Percentiles rank a stretch among this genome's conserved stretches.
These are phyloP conservation scores for Didymella keratinophila DNA, from an alignment of 2,329 filamentous ascomycete species.

Conservation along the genomic window DNA sequence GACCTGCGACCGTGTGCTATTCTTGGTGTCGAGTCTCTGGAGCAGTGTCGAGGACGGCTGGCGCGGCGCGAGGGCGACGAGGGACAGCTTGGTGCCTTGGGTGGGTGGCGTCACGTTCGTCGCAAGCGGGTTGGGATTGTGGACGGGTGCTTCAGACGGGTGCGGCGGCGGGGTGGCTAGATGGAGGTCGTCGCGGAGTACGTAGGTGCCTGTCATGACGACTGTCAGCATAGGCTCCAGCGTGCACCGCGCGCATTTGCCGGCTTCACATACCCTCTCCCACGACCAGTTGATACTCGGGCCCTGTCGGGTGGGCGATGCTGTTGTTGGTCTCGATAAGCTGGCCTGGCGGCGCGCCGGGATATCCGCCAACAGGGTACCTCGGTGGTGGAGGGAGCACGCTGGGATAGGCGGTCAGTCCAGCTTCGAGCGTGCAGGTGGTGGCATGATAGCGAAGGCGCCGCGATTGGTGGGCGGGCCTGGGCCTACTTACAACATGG, in stretches of 20 bases:
- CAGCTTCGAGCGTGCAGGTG: conserved; percentile 20
- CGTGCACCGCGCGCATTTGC: background rate
- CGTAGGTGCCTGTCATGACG: conserved; percentile 75
- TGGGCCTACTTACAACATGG: conserved; percentile 49
- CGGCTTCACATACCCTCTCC: conserved; percentile 75
- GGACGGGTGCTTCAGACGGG: conserved; percentile 86
- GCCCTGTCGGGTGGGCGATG: conserved; percentile 77
- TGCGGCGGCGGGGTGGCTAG: conserved; percentile 95
- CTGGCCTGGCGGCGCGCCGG: conserved; percentile 74
- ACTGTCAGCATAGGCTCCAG: conserved; percentile 25
- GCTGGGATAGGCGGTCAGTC: conserved; percentile 40
- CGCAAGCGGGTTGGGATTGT: conserved; percentile 89
- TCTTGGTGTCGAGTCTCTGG: conserved; percentile 51
- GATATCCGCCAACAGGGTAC: conserved; percentile 79
- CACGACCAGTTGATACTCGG: conserved; percentile 88
- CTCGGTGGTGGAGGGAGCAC: conserved; percentile 85
- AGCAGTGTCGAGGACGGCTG: conserved; percentile 54
- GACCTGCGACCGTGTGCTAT: conserved; percentile 53
- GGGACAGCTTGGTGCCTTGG: conserved; percentile 81
- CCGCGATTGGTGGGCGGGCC: conserved; percentile 37
- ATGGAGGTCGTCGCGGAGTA: conserved; percentile 87
- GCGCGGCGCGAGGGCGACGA: conserved; percentile 72
- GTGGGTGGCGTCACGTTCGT: conserved; percentile 86
- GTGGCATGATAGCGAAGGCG: conserved; percentile 22
- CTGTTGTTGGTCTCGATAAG: conserved; percentile 96